These are phyloP conservation scores for Phytophthora brassicae DNA, from an alignment of 352 stramenopile genomes.

Conservation along the genomic window DNA sequence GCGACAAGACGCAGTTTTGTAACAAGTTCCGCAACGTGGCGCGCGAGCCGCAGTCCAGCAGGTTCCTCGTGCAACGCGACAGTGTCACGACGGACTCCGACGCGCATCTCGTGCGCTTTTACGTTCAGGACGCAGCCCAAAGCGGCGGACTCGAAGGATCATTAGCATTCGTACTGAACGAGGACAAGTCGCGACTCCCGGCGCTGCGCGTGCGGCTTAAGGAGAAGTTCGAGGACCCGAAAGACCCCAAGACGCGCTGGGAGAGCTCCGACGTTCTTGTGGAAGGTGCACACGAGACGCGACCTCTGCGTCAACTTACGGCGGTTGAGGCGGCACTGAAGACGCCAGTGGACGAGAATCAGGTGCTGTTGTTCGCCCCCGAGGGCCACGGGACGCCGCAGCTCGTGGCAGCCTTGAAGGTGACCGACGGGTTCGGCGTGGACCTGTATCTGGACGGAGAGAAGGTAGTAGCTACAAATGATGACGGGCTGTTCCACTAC, in stretches of 20 bases:
- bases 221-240: constrained; percentile 53
- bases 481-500: constrained; percentile 71
- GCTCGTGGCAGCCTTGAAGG: constrained; percentile 55
- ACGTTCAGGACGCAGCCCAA: constrained; percentile 36
- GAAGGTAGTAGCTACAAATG: constrained; percentile 69
- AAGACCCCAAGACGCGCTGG: constrained; percentile 62
- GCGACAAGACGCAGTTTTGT: constrained; percentile 98
- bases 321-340: constrained; percentile 38
- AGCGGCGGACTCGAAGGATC: constrained; percentile 39
- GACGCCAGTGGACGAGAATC: constrained; percentile 14
- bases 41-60: constrained; percentile 16
- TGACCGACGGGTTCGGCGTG: constrained; percentile 52
- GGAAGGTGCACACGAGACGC: constrained; percentile 31
- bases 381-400: constrained; percentile 13
- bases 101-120: constrained; percentile 45
- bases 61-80: constrained; percentile 37
- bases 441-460: constrained; percentile 68
- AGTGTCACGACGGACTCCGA: constrained; percentile 33
- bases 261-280: constrained; percentile 52
- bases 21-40: constrained; percentile 54
- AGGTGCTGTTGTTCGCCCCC: constrained; percentile 42
- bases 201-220: constrained; percentile 58
- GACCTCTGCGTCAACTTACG: constrained; percentile 40
- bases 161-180: constrained; percentile 56
- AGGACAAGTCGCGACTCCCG: constrained; percentile 34